phyloP scores from a whole-genome alignment of 805 yeast genomes.

The Wickerhamomyces pijperi region DNA sequence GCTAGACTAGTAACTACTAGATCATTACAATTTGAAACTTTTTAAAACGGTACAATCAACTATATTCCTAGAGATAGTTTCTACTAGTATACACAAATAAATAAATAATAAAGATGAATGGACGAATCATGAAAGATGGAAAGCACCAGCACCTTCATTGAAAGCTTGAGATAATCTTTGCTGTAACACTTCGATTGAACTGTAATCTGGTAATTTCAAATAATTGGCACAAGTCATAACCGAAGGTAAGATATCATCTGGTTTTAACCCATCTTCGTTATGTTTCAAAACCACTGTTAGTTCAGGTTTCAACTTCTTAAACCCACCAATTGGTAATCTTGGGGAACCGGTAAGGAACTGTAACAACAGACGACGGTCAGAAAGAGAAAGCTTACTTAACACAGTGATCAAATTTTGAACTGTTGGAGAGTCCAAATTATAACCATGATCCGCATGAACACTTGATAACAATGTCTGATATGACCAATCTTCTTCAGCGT shows the following conservation, averaged over 20 bases:
- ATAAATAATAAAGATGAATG: too few species aligned
- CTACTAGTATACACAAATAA: too few species aligned
- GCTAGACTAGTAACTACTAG: too few species aligned
- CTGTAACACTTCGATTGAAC: constrained; percentile 48
- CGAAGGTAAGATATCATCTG: constrained; percentile 84
- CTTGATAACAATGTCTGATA: constrained; percentile 43
- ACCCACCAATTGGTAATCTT: constrained; percentile 87
- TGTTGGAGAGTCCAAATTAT: constrained; percentile 53
- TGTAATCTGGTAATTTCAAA: constrained; percentile 77
- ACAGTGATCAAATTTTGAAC: constrained; percentile 52
- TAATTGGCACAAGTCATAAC: constrained; percentile 98
- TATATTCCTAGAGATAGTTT: too few species aligned
- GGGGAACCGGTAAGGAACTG: constrained; percentile 93
- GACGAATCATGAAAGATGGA: constrained; percentile 53
- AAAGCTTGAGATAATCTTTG: constrained; percentile 58
- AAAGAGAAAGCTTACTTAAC: constrained; percentile 39
- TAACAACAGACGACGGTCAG: constrained; percentile 60
- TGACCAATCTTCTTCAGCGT: constrained; percentile 82
- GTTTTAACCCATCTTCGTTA: constrained; percentile 54
- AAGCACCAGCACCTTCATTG: constrained; percentile 81
- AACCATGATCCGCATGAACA: constrained; percentile 86
- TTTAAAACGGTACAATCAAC: too few species aligned
- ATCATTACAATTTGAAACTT: too few species aligned
- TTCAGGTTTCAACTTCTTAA: constrained; percentile 68
- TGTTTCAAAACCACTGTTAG: constrained; percentile 80